phyloP scores from a whole-genome alignment of 2,329 filamentous ascomycete genomes.

The Neonectria sp. region DNA sequence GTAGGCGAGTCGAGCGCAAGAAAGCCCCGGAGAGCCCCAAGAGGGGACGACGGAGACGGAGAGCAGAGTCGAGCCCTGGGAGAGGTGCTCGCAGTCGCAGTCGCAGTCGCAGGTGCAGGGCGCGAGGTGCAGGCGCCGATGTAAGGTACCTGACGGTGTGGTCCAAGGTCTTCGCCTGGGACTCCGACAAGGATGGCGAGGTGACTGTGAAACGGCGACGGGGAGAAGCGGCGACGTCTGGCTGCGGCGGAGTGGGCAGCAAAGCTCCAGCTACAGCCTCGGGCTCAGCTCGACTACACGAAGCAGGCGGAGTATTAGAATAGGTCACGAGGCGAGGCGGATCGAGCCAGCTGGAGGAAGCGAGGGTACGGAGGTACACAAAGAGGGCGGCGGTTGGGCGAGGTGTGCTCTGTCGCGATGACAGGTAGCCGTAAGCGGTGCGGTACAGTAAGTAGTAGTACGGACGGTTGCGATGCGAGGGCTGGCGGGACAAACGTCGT shows the following conservation, averaged over 20 bases:
- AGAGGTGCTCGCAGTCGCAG: constrained; percentile 7
- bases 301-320: not conserved
- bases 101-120: not conserved
- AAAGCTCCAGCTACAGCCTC: not conserved
- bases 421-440: constrained; percentile 17
- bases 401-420: constrained; percentile 14
- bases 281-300: constrained; percentile 3
- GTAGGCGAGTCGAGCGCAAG: constrained; percentile 4
- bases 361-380: not conserved
- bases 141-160: not conserved
- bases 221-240: not conserved
- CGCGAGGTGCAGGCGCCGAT: not conserved
- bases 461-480: constrained; percentile 22
- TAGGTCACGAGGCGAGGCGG: constrained; percentile 1
- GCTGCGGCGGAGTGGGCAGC: constrained; percentile 5
- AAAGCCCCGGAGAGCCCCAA: constrained; percentile 15
- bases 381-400: constrained; percentile 1
- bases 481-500: constrained; percentile 12
- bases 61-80: constrained; percentile 1
- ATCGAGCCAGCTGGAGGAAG: constrained; percentile 9
- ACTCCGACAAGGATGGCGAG: constrained; percentile 1
- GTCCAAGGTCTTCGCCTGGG: not conserved
- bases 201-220: constrained; percentile 4
- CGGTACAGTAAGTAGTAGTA: not conserved
- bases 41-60: not conserved